Conservation (phyloP, 805 yeast genomes). For the Kodamaea sagamina region DNA sequence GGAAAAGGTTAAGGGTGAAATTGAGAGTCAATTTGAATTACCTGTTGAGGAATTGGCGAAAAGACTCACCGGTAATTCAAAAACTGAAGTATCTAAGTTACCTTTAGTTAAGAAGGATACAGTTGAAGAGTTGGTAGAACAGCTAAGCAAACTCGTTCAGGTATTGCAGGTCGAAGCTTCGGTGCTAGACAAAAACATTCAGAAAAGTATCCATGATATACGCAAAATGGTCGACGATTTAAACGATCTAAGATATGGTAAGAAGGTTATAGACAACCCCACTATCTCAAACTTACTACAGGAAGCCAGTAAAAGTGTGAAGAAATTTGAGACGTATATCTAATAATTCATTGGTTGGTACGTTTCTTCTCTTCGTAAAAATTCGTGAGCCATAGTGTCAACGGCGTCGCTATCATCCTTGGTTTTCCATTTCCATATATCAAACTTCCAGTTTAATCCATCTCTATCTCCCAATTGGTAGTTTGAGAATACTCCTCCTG, state of each 20-base stretch:
- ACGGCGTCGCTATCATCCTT: slow-evolving; percentile 1
- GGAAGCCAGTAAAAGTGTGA: slow-evolving; percentile 19
- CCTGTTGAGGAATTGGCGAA: slow-evolving; percentile 20
- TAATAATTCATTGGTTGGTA: background rate
- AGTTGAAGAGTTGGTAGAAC: slow-evolving; percentile 16
- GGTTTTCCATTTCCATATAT: slow-evolving; percentile 73
- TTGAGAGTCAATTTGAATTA: slow-evolving; percentile 23
- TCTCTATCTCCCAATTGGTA: slow-evolving; percentile 75
- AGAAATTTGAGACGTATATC: slow-evolving; percentile 14
- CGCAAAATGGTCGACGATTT: slow-evolving; percentile 23
- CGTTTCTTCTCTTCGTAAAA: background rate
- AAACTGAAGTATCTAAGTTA: background rate
- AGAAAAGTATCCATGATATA: slow-evolving; percentile 19
- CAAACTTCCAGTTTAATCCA: slow-evolving; percentile 84
- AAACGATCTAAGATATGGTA: slow-evolving; percentile 29
- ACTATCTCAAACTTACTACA: slow-evolving; percentile 17
- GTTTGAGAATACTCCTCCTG: slow-evolving; percentile 59
- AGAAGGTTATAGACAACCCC: slow-evolving; percentile 11
- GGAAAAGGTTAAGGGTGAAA: slow-evolving; percentile 12
- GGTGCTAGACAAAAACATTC: slow-evolving; percentile 19
- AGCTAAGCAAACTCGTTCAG: slow-evolving; percentile 27
- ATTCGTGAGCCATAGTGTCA: background rate
- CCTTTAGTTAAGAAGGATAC: slow-evolving; percentile 11
- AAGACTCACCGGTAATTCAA: background rate
- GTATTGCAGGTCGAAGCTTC: slow-evolving; percentile 27